Evolutionary conservation across 2,329 filamentous ascomycete species (phyloP).

Genomic region (Metarhizium album): DNA sequence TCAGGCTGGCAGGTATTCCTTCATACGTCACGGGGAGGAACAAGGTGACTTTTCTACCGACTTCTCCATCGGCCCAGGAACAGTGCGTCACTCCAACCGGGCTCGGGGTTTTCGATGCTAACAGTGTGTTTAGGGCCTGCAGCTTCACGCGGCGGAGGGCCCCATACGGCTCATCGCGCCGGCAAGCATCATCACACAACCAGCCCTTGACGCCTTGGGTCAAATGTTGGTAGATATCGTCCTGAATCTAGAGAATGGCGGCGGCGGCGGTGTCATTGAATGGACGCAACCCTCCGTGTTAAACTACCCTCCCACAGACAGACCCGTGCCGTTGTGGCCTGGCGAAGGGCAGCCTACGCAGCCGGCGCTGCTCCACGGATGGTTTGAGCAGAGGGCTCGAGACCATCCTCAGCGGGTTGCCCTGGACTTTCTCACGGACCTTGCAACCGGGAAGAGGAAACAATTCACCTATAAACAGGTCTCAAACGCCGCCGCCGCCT

Average conservation of each 20-base stretch:
- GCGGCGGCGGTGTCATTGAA: not conserved
- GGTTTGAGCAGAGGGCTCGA: slow-evolving; percentile 1
- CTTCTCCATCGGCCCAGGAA: too few relatives aligned
- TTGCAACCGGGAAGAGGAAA: not conserved
- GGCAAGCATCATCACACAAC: too few relatives aligned
- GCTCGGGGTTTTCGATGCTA: too few relatives aligned
- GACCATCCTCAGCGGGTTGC: not conserved
- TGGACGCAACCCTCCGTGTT: slow-evolving; percentile 2
- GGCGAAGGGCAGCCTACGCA: not conserved
- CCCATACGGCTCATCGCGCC: too few relatives aligned
- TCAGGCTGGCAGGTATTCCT: too few relatives aligned
- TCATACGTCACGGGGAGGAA: too few relatives aligned
- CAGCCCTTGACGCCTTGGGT: too few relatives aligned
- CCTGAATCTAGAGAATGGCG: not conserved
- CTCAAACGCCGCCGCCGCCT: not conserved
- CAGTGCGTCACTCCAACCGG: too few relatives aligned
- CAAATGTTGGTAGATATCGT: too few relatives aligned
- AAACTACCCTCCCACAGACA: not conserved
- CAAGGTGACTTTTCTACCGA: too few relatives aligned
- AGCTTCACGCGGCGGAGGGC: too few relatives aligned
- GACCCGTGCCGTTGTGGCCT: not conserved
- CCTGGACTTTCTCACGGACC: slow-evolving; percentile 1
- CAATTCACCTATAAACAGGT: slow-evolving; percentile 1
- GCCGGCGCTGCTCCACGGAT: not conserved
- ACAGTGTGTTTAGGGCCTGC: too few relatives aligned